Percentiles rank a stretch among this genome's conserved stretches.
Evolutionary conservation across 176 grass and related monocot species (phyloP).

Genomic region (Raddia guianensis): DNA sequence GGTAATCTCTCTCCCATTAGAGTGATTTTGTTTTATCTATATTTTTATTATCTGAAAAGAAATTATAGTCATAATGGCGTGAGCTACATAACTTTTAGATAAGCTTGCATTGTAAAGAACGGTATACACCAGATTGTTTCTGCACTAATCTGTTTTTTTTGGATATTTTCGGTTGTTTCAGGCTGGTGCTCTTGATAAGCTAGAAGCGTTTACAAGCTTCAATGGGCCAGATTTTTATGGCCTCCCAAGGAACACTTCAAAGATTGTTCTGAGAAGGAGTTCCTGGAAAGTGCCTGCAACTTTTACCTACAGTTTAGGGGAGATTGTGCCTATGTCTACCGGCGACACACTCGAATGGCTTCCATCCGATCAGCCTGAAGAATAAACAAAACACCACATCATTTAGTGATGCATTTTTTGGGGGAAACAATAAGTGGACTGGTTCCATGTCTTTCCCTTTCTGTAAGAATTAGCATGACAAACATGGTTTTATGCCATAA

Average conservation of each 20-base stretch:
- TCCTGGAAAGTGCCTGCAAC: constrained; percentile 74
- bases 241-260: constrained; percentile 75
- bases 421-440: constrained; percentile 13
- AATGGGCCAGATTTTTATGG: constrained; percentile 97
- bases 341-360: constrained; percentile 76
- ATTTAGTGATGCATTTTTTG: neutral
- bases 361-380: constrained; percentile 46
- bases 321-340: constrained; percentile 81
- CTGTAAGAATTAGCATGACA: constrained; percentile 6
- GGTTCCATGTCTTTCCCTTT: neutral
- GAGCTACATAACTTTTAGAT: neutral
- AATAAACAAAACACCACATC: constrained; percentile 6
- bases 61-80: neutral
- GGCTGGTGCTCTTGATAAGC: constrained; percentile 82
- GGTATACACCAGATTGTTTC: neutral
- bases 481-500: neutral
- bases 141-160: neutral
- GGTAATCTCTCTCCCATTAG: constrained; percentile 47
- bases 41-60: neutral
- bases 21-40: constrained; percentile 8
- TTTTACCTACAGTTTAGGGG: constrained; percentile 59
- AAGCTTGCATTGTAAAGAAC: neutral
- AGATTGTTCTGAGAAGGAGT: constrained; percentile 70
- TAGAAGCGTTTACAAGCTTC: constrained; percentile 94
- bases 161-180: constrained; percentile 42